Conservation (phyloP, 2,329 filamentous ascomycete species). For the Phyllosticta citriasiana region DNA sequence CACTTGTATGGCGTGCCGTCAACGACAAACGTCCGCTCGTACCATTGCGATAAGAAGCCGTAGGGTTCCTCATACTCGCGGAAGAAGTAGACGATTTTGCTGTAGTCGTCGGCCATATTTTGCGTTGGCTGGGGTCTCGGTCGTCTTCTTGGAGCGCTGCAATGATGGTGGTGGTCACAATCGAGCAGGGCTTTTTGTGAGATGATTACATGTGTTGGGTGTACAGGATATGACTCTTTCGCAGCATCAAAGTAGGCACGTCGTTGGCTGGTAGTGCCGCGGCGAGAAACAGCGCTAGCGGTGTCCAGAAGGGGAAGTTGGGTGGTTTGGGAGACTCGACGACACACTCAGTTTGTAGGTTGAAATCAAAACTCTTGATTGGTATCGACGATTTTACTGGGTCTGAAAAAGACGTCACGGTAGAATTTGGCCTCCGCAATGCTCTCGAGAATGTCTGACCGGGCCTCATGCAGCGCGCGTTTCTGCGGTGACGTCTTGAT, state of each 20-base stretch:
- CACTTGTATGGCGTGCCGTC: constrained; percentile 27
- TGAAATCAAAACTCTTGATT: not conserved
- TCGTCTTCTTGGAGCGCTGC: not conserved
- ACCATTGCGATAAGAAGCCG: constrained; percentile 57
- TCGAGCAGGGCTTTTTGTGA: no score
- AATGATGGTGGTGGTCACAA: no score
- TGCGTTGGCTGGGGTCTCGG: no score
- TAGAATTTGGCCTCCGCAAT: constrained; percentile 88
- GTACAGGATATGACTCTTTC: no score
- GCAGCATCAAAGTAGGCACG: no score
- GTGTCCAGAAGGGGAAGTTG: not conserved
- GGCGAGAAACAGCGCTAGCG: no score
- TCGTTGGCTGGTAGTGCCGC: no score
- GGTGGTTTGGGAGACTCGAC: not conserved
- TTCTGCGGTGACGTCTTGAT: constrained; percentile 59
- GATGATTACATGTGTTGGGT: no score
- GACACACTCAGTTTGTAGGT: not conserved
- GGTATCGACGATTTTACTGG: constrained; percentile 1
- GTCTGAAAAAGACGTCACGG: constrained; percentile 54
- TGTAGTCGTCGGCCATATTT: not conserved
- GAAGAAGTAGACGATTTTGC: constrained; percentile 25
- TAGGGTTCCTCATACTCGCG: constrained; percentile 32
- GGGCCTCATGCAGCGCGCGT: constrained; percentile 68
- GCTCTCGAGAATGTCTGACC: constrained; percentile 86
- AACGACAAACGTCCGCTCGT: constrained; percentile 37